These are phyloP conservation scores for Parascedosporium putredinis DNA, from an alignment of 2,329 filamentous ascomycete genomes.

Conservation along the genomic window DNA sequence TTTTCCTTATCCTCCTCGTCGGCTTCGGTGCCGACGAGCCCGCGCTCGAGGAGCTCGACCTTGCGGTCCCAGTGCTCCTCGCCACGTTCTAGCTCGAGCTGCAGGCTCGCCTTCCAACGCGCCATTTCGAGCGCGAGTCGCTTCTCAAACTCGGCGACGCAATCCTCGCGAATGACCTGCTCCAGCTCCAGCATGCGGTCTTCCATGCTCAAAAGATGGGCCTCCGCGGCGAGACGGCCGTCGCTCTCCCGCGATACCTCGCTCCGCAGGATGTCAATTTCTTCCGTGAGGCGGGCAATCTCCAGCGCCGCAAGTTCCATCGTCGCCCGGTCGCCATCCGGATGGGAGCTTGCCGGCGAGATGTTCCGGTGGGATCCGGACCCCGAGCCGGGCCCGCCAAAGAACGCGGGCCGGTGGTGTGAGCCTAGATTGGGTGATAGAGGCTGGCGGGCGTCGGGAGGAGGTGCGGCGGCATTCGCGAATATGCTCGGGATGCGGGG, in stretches of 20 bases:
- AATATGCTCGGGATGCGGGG: constrained; percentile 78
- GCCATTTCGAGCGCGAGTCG: constrained; percentile 63
- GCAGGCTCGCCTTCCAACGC: constrained; percentile 71
- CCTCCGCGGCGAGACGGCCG: constrained; percentile 60
- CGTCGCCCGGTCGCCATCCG: constrained; percentile 51
- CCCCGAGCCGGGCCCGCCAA: constrained; percentile 9
- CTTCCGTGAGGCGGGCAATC: constrained; percentile 59
- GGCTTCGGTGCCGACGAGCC: constrained; percentile 32
- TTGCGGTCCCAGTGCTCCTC: constrained; percentile 86
- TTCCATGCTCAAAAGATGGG: constrained; percentile 60
- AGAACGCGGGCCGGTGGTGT: not conserved
- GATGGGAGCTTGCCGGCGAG: constrained; percentile 24
- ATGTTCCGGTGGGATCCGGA: constrained; percentile 25
- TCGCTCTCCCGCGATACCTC: constrained; percentile 63
- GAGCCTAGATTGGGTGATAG: constrained; percentile 8
- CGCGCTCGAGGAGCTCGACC: constrained; percentile 52
- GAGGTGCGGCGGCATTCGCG: constrained; percentile 32
- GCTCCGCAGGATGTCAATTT: constrained; percentile 64
- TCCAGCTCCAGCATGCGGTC: constrained; percentile 60
- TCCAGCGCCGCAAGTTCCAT: constrained; percentile 76
- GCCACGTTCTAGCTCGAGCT: constrained; percentile 66
- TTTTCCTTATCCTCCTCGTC: constrained; percentile 50
- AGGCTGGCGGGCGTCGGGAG: constrained; percentile 15
- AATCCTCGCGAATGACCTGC: constrained; percentile 78
- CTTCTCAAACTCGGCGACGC: constrained; percentile 75